phyloP scores from a whole-genome alignment of 495 filamentous ascomycete genomes.

The Xylaria castorea region DNA sequence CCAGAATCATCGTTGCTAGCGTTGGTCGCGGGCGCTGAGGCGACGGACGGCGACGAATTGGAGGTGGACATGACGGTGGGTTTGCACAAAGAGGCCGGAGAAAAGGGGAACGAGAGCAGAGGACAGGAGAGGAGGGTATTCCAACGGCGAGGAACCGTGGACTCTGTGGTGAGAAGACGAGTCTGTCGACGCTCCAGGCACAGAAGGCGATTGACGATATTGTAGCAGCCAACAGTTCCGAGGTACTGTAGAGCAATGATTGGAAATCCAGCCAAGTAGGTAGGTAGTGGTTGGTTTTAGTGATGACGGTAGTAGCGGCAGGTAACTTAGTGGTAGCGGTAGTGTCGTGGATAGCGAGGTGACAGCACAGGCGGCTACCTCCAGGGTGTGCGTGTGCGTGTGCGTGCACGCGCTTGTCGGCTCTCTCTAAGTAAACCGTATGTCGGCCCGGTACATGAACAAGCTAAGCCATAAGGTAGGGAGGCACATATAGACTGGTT shows the following conservation, averaged over 20 bases:
- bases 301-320: background rate
- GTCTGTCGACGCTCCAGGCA: conserved; percentile 12
- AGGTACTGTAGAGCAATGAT: conserved; percentile 13
- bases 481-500: background rate
- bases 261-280: background rate
- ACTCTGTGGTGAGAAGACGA: conserved; percentile 6
- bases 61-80: conserved; percentile 37
- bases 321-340: background rate
- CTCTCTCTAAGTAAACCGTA: background rate
- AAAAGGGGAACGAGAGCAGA: conserved; percentile 10
- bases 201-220: conserved; percentile 12
- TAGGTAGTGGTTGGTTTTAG: background rate
- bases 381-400: background rate
- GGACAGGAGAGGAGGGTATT: conserved; percentile 6
- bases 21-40: conserved; percentile 38
- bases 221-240: conserved; percentile 4
- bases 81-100: conserved; percentile 27
- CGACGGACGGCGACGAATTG: conserved; percentile 40
- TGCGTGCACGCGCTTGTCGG: background rate
- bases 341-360: background rate
- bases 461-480: background rate
- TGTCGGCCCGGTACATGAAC: background rate
- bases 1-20: conserved; percentile 45
- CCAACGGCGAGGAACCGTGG: conserved; percentile 30
- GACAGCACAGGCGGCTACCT: conserved; percentile 1